Evolutionary conservation across 2,329 filamentous ascomycete species (phyloP).

Genomic region (Calonectria pteridis): DNA sequence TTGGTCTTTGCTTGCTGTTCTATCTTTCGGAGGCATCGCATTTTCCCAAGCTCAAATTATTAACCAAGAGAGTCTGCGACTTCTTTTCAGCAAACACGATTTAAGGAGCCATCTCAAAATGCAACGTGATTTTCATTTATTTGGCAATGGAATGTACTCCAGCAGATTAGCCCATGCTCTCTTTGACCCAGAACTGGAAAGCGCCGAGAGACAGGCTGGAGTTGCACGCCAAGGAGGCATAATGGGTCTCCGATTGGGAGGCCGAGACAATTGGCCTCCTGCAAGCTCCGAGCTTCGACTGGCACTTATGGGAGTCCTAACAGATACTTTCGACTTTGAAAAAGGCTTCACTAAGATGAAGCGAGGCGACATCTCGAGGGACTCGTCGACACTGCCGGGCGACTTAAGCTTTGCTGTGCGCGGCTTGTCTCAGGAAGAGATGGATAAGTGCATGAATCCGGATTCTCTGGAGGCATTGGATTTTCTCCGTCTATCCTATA

Average conservation of each 20-base stretch:
- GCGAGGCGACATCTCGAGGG: slow-evolving; percentile 46
- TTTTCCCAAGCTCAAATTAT: slow-evolving; percentile 80
- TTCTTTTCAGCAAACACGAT: slow-evolving; percentile 81
- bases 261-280: slow-evolving; percentile 88
- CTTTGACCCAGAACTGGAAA: slow-evolving; percentile 85
- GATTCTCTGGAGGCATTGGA: slow-evolving; percentile 90
- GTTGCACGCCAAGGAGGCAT: slow-evolving; percentile 75
- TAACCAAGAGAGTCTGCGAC: slow-evolving; percentile 78
- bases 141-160: slow-evolving; percentile 88
- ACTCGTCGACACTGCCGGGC: slow-evolving; percentile 67
- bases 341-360: slow-evolving; percentile 35
- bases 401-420: slow-evolving; percentile 87
- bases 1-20: slow-evolving; percentile 72
- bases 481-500: slow-evolving; percentile 90
- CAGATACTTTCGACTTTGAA: slow-evolving; percentile 73
- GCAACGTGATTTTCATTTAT: slow-evolving; percentile 84
- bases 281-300: slow-evolving; percentile 93
- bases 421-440: slow-evolving; percentile 81
- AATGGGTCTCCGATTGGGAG: slow-evolving; percentile 88
- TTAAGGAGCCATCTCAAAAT: slow-evolving; percentile 79
- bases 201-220: slow-evolving; percentile 79
- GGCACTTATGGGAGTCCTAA: slow-evolving; percentile 86
- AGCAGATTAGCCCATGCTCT: slow-evolving; percentile 84
- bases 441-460: slow-evolving; percentile 85
- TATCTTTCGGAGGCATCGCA: slow-evolving; percentile 83